Base-by-base conservation (phyloP, 164 flowering plant species). In the Sextonia rubra region DNA sequence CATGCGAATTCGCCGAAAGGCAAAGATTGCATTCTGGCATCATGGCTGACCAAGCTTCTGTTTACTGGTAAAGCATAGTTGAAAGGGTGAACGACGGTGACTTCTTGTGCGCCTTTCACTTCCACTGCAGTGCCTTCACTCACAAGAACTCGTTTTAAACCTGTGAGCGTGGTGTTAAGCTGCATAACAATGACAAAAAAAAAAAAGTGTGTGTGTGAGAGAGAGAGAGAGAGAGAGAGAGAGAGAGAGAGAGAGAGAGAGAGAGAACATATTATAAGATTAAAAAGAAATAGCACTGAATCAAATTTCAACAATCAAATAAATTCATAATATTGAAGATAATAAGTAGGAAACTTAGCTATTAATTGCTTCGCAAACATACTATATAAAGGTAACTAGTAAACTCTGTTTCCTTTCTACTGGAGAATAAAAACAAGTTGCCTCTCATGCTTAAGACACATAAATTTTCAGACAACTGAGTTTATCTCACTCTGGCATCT, bases 101-200 rank as follows among this genome's bases (percentile, higher is more conserved):
- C 79, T 79, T 80, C 86, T 71, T 73, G 78, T 48, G 92, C 92
- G 44, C 83, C 78, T 58, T 70, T 68, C 2, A 91, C 82, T 81
- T 82, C 81, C 18, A 89, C 76, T 7, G 85, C 81, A 49, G 89
- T 87, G 74, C 94, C 97, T 85, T 92, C 89, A 60, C 90, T 82
- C 62, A 90, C 93, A 72, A 83, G 83, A 37, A 92, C 23, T 27
- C 86, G 82, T 70, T 81, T 86, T 69, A 90, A 77, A 63, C 91
- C 92, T 74, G 75, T 62, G 47, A 75, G 79, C 2, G 90, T 82
- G 22, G 61, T 58, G 73, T 88, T 88, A 76, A 74, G 27, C 97
- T 88, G 89, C 71, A 76, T 6, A 55, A 27, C 25, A 76, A 64
- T 4, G 67, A 17, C 11, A 1, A 29, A 8, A 27, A 11, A 64